Base-by-base conservation (phyloP, 805 yeast species). In the Candida suzukii region DNA sequence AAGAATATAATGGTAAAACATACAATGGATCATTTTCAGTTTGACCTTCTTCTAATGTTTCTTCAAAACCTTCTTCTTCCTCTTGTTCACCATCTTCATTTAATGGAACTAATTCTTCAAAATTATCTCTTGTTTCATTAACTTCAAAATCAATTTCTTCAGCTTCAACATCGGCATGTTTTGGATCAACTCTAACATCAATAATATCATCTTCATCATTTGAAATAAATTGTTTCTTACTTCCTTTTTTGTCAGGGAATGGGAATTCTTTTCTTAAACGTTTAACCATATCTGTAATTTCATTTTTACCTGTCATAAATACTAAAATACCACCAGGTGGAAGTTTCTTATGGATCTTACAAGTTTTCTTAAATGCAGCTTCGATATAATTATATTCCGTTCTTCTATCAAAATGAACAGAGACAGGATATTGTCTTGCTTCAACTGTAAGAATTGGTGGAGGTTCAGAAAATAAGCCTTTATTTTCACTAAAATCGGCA, bases 261-360 rank as follows among this genome's bases (percentile, higher is more conserved):
- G 93, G 91, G 54, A 83, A 90, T 44, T 83, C 82, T 35, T 70
- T 66, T 44, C 83, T 71, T 37, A 93, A 66, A 45, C 68, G 73
- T 46, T 79, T 81, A 12, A 90, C 95, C 61, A 88, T 71, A 9
- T 76, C 74, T 16, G 74, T 73, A 56, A 93, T 95, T 59, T 93
- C 99, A 48, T 84, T 84, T 56, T 90, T 96, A 52, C 99, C 98
- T 0, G 99, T 93, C 60, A 95, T 64, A 57, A 93, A 93, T 3
- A 93, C 73, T 44, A 93, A 71, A 33, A 93, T 93, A 2, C 95
- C 96, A 25, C 99, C 99, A 3, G 88, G 88, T 1, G 99, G 99
- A 27, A 93, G 68, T 45, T 72, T 72, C 48, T 73, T 75, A 56
- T 93, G 99, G 40, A 93, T 91, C 54, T 91, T 88, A 52, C 87